Base-by-base conservation (phyloP, 306 rosid genomes). In the Boehmeria nivea region DNA sequence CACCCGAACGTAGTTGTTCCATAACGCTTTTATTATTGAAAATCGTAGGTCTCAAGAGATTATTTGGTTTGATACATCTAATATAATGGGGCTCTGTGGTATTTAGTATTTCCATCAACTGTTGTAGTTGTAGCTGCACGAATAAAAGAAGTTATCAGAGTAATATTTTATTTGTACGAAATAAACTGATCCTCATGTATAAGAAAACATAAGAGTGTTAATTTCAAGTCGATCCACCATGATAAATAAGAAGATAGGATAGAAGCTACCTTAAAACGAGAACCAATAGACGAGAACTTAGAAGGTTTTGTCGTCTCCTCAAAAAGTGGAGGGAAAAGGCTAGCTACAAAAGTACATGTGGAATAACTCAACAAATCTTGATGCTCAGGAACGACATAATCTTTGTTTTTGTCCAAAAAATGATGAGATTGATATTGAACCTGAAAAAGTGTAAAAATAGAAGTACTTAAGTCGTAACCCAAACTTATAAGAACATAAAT, bases 11-110 rank as follows among this genome's bases (percentile, higher is more conserved):
- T 51, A 91, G 64, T 57, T 91, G 98, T 72, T 82, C 93, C 69
- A 87, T 78, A 75, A 82, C 82, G 18, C 54, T 82, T 59, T 49
- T 45, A 74, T 84, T 84, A 60, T 91, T 87, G 72, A 87, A 87
- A 66, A 82, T 61, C 54, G 74, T 64, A 52, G 98, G 93, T 59
- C 71, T 67, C 54, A 80, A 68, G 36, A 65, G 43, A 71, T 1
- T 80, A 73, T 91, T 91, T 52, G 94, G 98, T 77, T 91, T 87
- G 71, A 91, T 83, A 62, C 98, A 91, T 84, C 98, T 82, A 54
- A 91, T 87, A 75, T 91, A 87, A 75, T 87, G 91, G 63, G 94
- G 96, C 49, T 87, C 84, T 55, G 93, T 87, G 48, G 78, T 60
- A 38, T 75, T 84, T 56, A 91, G 74, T 0, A 81, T 74, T 44